Conservation (phyloP, 331 rosid genomes). For the Telfairia occidentalis region DNA sequence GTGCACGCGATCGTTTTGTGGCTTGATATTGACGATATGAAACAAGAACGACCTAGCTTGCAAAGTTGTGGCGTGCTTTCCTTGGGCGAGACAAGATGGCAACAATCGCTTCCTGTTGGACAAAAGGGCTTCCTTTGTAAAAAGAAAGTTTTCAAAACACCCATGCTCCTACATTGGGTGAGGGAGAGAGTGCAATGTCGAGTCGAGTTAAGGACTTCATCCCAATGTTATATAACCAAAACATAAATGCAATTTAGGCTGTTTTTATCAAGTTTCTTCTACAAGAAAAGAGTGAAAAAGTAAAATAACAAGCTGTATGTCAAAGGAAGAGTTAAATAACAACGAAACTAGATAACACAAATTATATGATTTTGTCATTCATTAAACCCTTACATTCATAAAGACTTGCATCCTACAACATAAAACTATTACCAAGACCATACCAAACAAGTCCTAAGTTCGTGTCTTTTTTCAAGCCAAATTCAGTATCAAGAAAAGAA, state of each 20-base stretch:
- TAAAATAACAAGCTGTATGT: background rate
- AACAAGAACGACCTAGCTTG: too few relatives aligned
- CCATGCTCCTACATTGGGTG: too few relatives aligned
- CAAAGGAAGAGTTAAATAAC: background rate
- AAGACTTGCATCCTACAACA: background rate
- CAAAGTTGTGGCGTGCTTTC: too few relatives aligned
- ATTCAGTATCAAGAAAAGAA: background rate
- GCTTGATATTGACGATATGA: too few relatives aligned
- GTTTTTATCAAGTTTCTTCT: background rate
- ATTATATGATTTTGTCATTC: background rate
- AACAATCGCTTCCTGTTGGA: too few relatives aligned
- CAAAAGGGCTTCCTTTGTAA: too few relatives aligned
- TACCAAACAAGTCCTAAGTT: background rate
- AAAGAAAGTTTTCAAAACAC: too few relatives aligned
- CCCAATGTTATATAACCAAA: background rate
- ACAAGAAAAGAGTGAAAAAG: background rate
- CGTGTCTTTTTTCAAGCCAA: background rate
- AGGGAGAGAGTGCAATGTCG: too few relatives aligned
- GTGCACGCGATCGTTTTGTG: too few relatives aligned
- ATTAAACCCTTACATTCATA: background rate
- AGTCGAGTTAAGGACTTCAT: too few relatives aligned
- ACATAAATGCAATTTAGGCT: too few relatives aligned
- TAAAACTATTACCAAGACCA: background rate
- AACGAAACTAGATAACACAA: background rate
- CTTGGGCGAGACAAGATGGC: too few relatives aligned